Evolutionary conservation across 371 early-diverging fungal genomes (phyloP).

Genomic region (Batrachochytrium dendrobatidis): DNA sequence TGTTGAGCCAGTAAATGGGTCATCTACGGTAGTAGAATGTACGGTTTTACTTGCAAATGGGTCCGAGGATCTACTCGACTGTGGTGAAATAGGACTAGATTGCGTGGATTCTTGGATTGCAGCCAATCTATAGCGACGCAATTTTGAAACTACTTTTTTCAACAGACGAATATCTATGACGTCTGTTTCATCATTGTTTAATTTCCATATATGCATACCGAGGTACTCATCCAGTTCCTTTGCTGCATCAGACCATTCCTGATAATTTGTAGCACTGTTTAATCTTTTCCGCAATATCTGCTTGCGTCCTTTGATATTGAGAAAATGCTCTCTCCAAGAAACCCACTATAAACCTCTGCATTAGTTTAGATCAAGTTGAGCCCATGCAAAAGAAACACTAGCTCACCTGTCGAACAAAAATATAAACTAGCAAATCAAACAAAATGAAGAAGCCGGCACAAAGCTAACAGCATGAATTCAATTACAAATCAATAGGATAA

Average conservation of each 20-base stretch:
- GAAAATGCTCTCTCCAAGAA: slow-evolving; percentile 60
- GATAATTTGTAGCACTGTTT: slow-evolving; percentile 24
- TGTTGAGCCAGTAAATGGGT: neutral
- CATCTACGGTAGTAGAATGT: neutral
- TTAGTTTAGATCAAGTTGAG: no score
- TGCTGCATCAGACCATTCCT: slow-evolving; percentile 67
- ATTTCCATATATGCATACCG: slow-evolving; percentile 67
- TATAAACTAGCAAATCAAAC: slow-evolving; percentile 61
- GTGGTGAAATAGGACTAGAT: no score
- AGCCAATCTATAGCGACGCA: slow-evolving; percentile 15
- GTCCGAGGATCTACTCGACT: neutral
- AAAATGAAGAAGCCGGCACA: slow-evolving; percentile 52
- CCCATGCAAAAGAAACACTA: slow-evolving; percentile 26
- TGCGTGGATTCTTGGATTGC: no score
- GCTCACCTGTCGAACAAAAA: slow-evolving; percentile 59
- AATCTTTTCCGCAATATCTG: slow-evolving; percentile 8
- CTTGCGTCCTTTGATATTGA: slow-evolving; percentile 48
- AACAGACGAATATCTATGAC: slow-evolving; percentile 66
- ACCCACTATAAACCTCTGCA: no score
- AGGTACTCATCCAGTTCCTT: slow-evolving; percentile 61
- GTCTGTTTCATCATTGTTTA: slow-evolving; percentile 44
- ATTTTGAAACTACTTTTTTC: slow-evolving; percentile 49
- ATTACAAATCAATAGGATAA: no score
- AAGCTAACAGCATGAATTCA: no score
- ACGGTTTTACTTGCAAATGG: neutral